Evolutionary conservation across 2,329 filamentous ascomycete genomes (phyloP).

Genomic region (Colletotrichum chrysophilum): DNA sequence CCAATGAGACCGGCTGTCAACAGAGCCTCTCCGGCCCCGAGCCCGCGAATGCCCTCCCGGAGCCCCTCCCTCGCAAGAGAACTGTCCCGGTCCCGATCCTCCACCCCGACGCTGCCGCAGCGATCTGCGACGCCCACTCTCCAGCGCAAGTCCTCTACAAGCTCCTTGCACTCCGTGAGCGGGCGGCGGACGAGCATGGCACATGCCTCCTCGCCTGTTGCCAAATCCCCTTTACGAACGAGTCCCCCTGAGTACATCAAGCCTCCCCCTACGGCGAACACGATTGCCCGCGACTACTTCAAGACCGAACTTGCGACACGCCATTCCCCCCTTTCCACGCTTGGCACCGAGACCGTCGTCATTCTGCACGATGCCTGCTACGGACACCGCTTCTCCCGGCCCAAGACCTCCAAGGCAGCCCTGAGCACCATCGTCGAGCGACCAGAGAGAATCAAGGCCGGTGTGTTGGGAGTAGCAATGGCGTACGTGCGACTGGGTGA

Average conservation of each 20-base stretch:
- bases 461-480: constrained; percentile 79
- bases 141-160: constrained; percentile 61
- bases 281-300: constrained; percentile 73
- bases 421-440: constrained; percentile 89
- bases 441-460: constrained; percentile 87
- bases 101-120: constrained; percentile 54
- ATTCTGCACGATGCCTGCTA: constrained; percentile 94
- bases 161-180: constrained; percentile 58
- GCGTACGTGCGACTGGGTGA: constrained; percentile 92
- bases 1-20: constrained; percentile 42
- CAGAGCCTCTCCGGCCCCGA: constrained; percentile 43
- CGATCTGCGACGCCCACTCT: constrained; percentile 51
- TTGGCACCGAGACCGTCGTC: constrained; percentile 71
- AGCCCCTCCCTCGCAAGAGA: constrained; percentile 47
- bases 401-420: constrained; percentile 73
- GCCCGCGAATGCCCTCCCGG: constrained; percentile 40
- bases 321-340: constrained; percentile 48
- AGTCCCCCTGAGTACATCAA: constrained; percentile 39
- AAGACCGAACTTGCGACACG: constrained; percentile 71
- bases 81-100: constrained; percentile 41
- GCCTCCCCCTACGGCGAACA: constrained; percentile 50
- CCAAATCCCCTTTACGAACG: constrained; percentile 41
- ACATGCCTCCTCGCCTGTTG: constrained; percentile 48
- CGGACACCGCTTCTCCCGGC: constrained; percentile 88
- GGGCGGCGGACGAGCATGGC: constrained; percentile 55